These are phyloP conservation scores for Capsicum pubescens DNA, from an alignment of 257 asterid genomes.

Conservation along the genomic window DNA sequence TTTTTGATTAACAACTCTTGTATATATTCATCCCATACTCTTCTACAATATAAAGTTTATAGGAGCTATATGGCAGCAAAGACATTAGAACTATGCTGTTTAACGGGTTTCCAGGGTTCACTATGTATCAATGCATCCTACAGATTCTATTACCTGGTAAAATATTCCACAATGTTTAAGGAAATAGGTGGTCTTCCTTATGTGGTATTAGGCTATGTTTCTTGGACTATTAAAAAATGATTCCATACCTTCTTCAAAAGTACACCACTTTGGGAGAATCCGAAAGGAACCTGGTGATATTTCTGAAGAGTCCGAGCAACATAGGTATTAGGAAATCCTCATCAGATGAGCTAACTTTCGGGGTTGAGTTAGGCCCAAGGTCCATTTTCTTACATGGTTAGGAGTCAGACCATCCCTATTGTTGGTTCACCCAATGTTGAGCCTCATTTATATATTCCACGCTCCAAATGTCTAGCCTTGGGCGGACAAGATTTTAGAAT, in stretches of 20 bases:
- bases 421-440: slow-evolving; percentile 15
- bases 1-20: background rate
- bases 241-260: too few relatives aligned
- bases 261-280: too few relatives aligned
- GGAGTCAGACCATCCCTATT: background rate
- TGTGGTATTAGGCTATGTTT: too few relatives aligned
- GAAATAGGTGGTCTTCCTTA: too few relatives aligned
- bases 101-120: background rate
- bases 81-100: background rate
- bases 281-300: too few relatives aligned
- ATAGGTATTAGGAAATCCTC: background rate
- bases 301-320: too few relatives aligned
- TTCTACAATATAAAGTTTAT: background rate
- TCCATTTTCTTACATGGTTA: slow-evolving; percentile 4
- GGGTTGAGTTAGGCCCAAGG: background rate
- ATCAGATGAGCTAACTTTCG: background rate
- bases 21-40: background rate
- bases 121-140: background rate
- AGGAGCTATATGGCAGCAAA: background rate
- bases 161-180: background rate
- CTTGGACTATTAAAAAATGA: too few relatives aligned
- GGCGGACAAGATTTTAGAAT: background rate
- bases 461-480: background rate
- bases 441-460: background rate
- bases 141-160: background rate